A percentile compares a stretch with the other conserved stretches of the same genome.
Conservation (phyloP, 2,329 filamentous ascomycete genomes). For the Botrytis medusae region DNA sequence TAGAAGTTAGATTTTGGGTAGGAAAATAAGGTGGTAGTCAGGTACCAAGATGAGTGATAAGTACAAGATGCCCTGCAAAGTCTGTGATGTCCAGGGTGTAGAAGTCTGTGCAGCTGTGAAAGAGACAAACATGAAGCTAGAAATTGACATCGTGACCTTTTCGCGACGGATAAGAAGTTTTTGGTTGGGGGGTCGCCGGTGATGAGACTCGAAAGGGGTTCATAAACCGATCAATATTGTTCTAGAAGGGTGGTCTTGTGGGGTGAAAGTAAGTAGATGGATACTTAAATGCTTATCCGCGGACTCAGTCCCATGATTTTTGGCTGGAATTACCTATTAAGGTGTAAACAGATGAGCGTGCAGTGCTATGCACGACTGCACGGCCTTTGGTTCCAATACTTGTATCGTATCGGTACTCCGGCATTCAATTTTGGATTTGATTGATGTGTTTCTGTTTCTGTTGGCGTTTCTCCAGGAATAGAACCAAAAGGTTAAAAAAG, state of each 20-base stretch:
- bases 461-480: constrained; percentile 15
- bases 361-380: constrained; percentile 8
- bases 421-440: constrained; percentile 2
- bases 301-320: neutral
- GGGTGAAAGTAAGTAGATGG: neutral
- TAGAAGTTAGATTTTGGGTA: constrained; percentile 9
- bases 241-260: constrained; percentile 16
- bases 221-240: neutral
- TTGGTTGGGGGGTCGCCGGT: neutral
- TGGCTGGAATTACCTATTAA: neutral
- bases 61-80: constrained; percentile 8
- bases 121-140: constrained; percentile 5
- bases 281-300: constrained; percentile 11
- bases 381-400: constrained; percentile 10
- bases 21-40: constrained; percentile 14
- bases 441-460: constrained; percentile 3
- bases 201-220: neutral
- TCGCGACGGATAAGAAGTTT: neutral
- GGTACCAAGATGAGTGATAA: constrained; percentile 14
- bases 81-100: neutral
- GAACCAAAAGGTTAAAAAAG: neutral
- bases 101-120: neutral
- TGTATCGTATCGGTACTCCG: constrained; percentile 9
- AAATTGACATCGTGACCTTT: constrained; percentile 17
- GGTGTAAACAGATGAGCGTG: neutral